Percentiles rank a stretch among this genome's conserved stretches.
These are phyloP conservation scores for Hypoxylon fuscum DNA, from an alignment of 495 filamentous ascomycete species.

Conservation along the genomic window DNA sequence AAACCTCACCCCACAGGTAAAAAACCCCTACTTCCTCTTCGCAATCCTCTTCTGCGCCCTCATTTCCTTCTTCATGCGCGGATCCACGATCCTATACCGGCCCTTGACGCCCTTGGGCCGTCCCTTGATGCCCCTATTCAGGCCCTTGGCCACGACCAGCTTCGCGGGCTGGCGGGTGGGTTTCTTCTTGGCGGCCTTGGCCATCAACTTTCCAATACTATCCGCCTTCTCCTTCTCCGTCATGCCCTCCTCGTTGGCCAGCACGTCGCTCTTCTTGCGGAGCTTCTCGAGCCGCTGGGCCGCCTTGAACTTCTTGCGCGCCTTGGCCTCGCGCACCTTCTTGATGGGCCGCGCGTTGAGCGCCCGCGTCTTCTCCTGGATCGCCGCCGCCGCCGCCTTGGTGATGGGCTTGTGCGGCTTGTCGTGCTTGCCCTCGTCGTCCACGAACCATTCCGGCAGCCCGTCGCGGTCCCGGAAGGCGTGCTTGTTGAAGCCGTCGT, in stretches of 20 bases:
- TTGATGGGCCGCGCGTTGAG: constrained; percentile 98
- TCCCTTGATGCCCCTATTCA: constrained; percentile 79
- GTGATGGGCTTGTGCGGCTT: constrained; percentile 86
- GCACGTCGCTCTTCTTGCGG: constrained; percentile 88
- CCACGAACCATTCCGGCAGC: constrained; percentile 97
- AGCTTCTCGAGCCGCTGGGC: constrained; percentile 90
- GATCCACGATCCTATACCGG: constrained; percentile 98
- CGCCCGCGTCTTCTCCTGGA: constrained; percentile 92
- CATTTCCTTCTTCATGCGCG: constrained; percentile 97
- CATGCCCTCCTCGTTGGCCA: constrained; percentile 88
- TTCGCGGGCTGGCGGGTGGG: constrained; percentile 82
- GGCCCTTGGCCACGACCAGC: constrained; percentile 87
- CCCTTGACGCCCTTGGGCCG: constrained; percentile 83
- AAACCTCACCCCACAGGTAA: neutral
- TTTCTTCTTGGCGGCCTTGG: constrained; percentile 84
- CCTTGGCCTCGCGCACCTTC: constrained; percentile 97
- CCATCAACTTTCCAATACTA: constrained; percentile 82
- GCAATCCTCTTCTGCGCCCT: constrained; percentile 82
- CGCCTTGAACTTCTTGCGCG: constrained; percentile 95
- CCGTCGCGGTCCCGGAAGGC: constrained; percentile 91
- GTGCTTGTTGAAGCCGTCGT: constrained; percentile 93
- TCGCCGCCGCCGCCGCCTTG: constrained; percentile 88
- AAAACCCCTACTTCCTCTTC: constrained; percentile 49
- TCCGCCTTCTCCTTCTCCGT: constrained; percentile 95
- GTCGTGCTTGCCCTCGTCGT: constrained; percentile 87